A percentile compares a stretch with the other conserved stretches of the same genome.
Evolutionary conservation across 495 filamentous ascomycete species (phyloP).

Genomic region (Daldinia bambusicola): DNA sequence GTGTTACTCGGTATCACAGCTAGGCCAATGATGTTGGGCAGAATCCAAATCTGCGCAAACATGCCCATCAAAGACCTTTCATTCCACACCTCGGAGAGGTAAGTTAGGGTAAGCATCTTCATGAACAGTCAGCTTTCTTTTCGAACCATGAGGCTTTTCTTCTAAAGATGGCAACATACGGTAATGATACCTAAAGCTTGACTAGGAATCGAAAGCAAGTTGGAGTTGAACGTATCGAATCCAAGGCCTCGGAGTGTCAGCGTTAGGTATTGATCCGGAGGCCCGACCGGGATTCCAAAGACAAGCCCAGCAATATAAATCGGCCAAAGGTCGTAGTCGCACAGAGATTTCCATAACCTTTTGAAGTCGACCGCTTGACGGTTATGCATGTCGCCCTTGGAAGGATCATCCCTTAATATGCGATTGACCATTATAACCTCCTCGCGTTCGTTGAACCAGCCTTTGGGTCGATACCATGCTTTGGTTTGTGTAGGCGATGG

Average conservation of each 20-base stretch:
- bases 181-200: conserved; percentile 11
- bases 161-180: conserved; percentile 32
- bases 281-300: conserved; percentile 64
- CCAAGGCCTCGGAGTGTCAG: conserved; percentile 67
- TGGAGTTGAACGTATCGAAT: conserved; percentile 74
- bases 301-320: conserved; percentile 72
- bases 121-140: conserved; percentile 18
- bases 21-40: conserved; percentile 64
- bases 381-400: conserved; percentile 69
- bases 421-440: conserved; percentile 76
- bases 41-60: conserved; percentile 63
- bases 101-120: conserved; percentile 58
- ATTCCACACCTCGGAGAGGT: conserved; percentile 65
- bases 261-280: conserved; percentile 68
- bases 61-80: conserved; percentile 62
- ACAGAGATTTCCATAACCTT: conserved; percentile 66
- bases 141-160: background rate
- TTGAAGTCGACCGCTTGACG: conserved; percentile 68
- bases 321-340: conserved; percentile 78
- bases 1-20: conserved; percentile 51
- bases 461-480: conserved; percentile 69
- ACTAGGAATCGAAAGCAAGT: conserved; percentile 73
- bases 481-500: conserved; percentile 73
- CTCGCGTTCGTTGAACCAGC: conserved; percentile 71
- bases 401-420: conserved; percentile 74